Evolutionary conservation across 106 monocot species (phyloP).

Genomic region (Acorus gramineus): DNA sequence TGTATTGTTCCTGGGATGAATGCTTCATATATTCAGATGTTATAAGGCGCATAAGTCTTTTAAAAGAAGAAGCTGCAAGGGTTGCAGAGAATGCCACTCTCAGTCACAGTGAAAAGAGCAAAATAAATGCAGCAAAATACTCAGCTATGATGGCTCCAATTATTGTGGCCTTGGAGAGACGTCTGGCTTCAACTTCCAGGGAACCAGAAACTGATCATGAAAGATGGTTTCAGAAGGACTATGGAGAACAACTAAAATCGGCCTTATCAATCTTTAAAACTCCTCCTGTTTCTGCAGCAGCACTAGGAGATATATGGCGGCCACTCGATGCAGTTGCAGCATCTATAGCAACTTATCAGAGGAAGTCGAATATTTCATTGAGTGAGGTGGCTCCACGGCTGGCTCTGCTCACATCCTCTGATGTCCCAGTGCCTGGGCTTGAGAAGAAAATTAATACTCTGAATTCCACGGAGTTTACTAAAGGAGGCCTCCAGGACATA

Average conservation of each 20-base stretch:
- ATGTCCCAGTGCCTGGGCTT: constrained; percentile 96
- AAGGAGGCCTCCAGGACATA: constrained; percentile 29
- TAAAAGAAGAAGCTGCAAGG: constrained; percentile 87
- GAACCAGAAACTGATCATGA: constrained; percentile 82
- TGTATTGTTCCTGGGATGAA: constrained; percentile 1
- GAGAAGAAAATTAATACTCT: constrained; percentile 47
- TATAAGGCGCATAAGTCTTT: constrained; percentile 65
- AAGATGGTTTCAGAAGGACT: constrained; percentile 84
- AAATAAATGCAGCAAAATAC: constrained; percentile 91
- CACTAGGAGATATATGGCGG: constrained; percentile 73
- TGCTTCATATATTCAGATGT: constrained; percentile 48
- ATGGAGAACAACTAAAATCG: constrained; percentile 53
- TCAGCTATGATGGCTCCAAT: constrained; percentile 96
- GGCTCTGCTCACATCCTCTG: constrained; percentile 57
- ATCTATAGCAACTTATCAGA: constrained; percentile 66
- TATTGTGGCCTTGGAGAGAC: constrained; percentile 88
- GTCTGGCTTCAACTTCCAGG: constrained; percentile 81
- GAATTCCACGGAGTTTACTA: constrained; percentile 13
- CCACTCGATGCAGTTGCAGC: constrained; percentile 73
- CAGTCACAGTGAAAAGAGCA: constrained; percentile 61
- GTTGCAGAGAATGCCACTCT: constrained; percentile 76
- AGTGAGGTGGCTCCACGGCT: constrained; percentile 78
- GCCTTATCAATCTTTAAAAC: constrained; percentile 70
- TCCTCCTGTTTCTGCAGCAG: constrained; percentile 51
- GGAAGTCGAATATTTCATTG: constrained; percentile 56